Conservation (phyloP, 164 flowering plant genomes). For the Taxillus chinensis region DNA sequence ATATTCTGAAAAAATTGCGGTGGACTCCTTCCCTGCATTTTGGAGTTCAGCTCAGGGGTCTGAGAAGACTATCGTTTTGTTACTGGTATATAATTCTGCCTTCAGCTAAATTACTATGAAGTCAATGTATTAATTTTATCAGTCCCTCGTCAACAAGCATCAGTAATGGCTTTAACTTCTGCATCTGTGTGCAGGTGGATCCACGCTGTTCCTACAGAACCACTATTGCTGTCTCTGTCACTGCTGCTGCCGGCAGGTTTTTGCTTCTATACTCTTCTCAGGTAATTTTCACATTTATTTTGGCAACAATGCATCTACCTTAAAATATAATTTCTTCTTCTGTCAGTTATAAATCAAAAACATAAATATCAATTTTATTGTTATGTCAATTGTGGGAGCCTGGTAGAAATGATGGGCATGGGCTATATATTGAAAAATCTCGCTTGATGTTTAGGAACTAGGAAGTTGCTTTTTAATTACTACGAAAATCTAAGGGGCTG, state of each 20-base stretch:
- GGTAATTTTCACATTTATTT: slow-evolving; percentile 30
- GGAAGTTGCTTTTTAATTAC: too few relatives aligned
- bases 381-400: too few relatives aligned
- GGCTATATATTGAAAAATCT: too few relatives aligned
- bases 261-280: slow-evolving; percentile 61
- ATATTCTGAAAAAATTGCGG: slow-evolving; percentile 53
- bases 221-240: slow-evolving; percentile 43
- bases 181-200: slow-evolving; percentile 56
- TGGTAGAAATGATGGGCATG: too few relatives aligned
- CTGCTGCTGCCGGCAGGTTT: slow-evolving; percentile 77
- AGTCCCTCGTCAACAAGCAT: too few relatives aligned
- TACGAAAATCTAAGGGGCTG: too few relatives aligned
- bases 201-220: slow-evolving; percentile 89
- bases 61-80: slow-evolving; percentile 57
- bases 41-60: slow-evolving; percentile 61
- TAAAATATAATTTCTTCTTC: too few relatives aligned
- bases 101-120: too few relatives aligned
- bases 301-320: background rate
- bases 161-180: background rate
- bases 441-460: too few relatives aligned
- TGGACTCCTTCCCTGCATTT: slow-evolving; percentile 86
- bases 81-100: slow-evolving; percentile 43
- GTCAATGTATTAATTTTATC: too few relatives aligned
- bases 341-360: too few relatives aligned
- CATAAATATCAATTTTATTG: too few relatives aligned